Evolutionary conservation across 805 yeast genomes (phyloP).

Genomic region (Brettanomyces bruxellensis): DNA sequence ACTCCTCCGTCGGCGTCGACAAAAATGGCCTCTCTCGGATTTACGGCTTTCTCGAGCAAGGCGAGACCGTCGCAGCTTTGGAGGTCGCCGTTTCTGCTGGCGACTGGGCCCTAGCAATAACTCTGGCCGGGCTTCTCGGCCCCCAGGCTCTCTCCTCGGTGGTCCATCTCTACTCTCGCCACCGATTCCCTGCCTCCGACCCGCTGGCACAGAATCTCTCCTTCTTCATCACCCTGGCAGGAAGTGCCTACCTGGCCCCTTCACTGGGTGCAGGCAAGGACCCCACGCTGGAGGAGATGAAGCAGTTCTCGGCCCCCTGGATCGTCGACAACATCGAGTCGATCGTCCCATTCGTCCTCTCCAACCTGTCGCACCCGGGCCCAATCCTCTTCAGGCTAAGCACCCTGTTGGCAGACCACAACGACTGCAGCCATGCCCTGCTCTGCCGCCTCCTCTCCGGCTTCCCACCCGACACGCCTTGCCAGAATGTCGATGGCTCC

Average conservation of each 20-base stretch:
- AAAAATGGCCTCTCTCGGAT: constrained; percentile 19
- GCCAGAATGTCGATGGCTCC: constrained; percentile 14
- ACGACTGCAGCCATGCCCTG: constrained; percentile 31
- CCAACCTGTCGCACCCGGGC: constrained; percentile 18
- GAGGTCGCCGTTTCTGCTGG: constrained; percentile 49
- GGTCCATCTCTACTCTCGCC: constrained; percentile 29
- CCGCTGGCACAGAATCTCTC: constrained; percentile 19
- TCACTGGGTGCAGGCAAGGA: constrained; percentile 13
- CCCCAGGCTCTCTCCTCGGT: constrained; percentile 37
- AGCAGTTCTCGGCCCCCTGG: constrained; percentile 9
- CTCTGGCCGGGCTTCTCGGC: constrained; percentile 60
- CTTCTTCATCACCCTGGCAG: constrained; percentile 14
- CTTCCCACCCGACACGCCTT: constrained; percentile 14
- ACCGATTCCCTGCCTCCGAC: constrained; percentile 11
- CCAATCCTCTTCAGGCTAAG: constrained; percentile 25
- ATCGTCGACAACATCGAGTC: constrained; percentile 20
- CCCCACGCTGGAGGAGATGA: background rate
- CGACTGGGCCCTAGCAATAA: constrained; percentile 71
- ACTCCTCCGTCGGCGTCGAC: background rate
- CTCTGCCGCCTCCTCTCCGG: constrained; percentile 27
- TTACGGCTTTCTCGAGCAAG: constrained; percentile 40
- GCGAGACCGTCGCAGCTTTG: constrained; percentile 61
- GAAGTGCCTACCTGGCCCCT: constrained; percentile 8
- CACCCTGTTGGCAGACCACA: constrained; percentile 24
- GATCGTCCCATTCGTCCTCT: constrained; percentile 22